These are phyloP conservation scores for Parmelia sp. DNA, from an alignment of 495 filamentous ascomycete species.

Conservation along the genomic window DNA sequence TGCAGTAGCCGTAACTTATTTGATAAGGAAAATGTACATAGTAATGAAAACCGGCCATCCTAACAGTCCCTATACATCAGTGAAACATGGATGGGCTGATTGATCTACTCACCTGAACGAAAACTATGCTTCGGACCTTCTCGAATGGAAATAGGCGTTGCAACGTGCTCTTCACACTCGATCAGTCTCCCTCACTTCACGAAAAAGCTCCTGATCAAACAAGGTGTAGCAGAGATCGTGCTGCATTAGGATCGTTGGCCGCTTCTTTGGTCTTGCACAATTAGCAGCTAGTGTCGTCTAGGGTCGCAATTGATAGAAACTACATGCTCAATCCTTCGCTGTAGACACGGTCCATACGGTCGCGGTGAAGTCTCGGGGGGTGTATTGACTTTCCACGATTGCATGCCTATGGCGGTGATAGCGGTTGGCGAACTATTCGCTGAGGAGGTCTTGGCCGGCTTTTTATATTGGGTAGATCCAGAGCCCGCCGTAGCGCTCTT, in stretches of 20 bases:
- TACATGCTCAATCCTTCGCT: not conserved
- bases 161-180: not conserved
- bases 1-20: too few relatives aligned
- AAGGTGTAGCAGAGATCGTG: slow-evolving; percentile 11
- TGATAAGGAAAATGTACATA: too few relatives aligned
- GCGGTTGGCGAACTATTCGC: too few relatives aligned
- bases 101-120: slow-evolving; percentile 30
- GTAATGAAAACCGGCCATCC: too few relatives aligned
- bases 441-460: too few relatives aligned
- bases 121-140: slow-evolving; percentile 32
- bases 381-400: too few relatives aligned
- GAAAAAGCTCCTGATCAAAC: slow-evolving; percentile 16
- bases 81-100: too few relatives aligned
- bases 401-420: too few relatives aligned
- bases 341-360: not conserved
- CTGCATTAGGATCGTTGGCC: slow-evolving; percentile 12
- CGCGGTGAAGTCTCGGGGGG: too few relatives aligned
- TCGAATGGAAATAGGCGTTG: slow-evolving; percentile 18
- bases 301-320: not conserved
- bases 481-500: too few relatives aligned
- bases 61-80: too few relatives aligned
- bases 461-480: too few relatives aligned
- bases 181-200: slow-evolving; percentile 10
- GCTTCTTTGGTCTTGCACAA: slow-evolving; percentile 8
- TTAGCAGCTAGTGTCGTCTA: slow-evolving; percentile 14